phyloP scores from a whole-genome alignment of 23 red algal species.

The Pyropia haitanensis region DNA sequence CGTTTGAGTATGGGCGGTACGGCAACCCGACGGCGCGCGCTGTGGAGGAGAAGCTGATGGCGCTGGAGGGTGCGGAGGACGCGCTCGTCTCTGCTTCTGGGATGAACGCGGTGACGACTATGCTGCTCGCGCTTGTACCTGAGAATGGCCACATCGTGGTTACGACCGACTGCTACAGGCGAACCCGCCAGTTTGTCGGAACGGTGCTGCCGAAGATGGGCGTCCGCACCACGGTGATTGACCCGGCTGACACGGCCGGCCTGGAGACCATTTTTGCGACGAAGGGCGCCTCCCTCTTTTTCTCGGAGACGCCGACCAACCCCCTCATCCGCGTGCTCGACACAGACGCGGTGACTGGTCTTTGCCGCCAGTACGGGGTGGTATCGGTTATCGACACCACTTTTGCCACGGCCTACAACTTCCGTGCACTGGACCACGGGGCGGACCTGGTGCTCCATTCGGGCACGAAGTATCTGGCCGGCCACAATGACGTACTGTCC shows the following conservation, averaged over 20 bases:
- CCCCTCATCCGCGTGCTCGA: constrained; percentile 93
- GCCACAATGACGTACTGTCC: constrained; percentile 90
- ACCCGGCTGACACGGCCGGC: constrained; percentile 56
- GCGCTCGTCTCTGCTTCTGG: constrained; percentile 79
- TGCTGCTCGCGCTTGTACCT: constrained; percentile 83
- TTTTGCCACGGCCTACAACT: constrained; percentile 91
- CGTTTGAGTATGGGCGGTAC: constrained; percentile 96
- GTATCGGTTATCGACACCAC: constrained; percentile 82
- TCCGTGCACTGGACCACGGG: constrained; percentile 62
- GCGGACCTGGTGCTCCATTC: constrained; percentile 94
- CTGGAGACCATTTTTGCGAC: constrained; percentile 31
- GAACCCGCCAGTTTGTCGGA: constrained; percentile 90
- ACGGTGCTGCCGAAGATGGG: constrained; percentile 88
- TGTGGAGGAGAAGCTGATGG: constrained; percentile 92
- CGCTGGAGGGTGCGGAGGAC: constrained; percentile 79
- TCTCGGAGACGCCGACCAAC: constrained; percentile 93
- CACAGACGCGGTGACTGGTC: constrained; percentile 30
- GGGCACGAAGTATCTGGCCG: constrained; percentile 95
- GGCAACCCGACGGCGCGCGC: constrained; percentile 89
- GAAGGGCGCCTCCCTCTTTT: constrained; percentile 47
- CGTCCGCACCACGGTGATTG: constrained; percentile 63
- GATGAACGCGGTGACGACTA: constrained; percentile 97
- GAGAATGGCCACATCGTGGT: constrained; percentile 67
- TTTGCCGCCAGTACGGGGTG: constrained; percentile 46
- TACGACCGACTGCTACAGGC: constrained; percentile 97